Base-by-base conservation (phyloP, 768 basidiomycete species). In the Paxillus ammoniavirescens region DNA sequence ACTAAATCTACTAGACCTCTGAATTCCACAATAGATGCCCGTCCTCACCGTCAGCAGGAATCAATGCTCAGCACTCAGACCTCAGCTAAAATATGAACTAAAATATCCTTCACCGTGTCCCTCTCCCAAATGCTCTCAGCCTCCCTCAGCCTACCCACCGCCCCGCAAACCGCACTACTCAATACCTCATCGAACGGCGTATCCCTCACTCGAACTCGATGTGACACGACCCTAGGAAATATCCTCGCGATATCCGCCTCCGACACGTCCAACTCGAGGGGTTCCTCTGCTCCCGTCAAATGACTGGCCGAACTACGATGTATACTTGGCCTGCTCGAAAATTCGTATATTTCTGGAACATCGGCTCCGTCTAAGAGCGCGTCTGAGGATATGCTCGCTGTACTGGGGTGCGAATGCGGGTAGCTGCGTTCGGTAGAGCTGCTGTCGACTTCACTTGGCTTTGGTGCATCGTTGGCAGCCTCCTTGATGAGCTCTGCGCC, bases 211-310 rank as follows among this genome's bases (percentile, higher is more conserved):
- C 86, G 76, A 55, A 93, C 63, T 10, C 91, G 84, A 70, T 93
- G 91, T 7, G 86, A 84, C 30, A 92, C 77, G 0, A 86, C 82
- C 18, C 87, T 73, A 35, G 87, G 87, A 57, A 89, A 80, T 28
- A 90, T 82, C 54, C 87, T 78, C 52, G 86, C 86, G 57, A 89
- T 77, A 60, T 92, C 87, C 52, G 84, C 83, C 65, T 89, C 87
- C 5, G 85, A 85, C 4, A 88, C 82, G 53, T 87, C 86, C 57
- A 86, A 60, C 35, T 72, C 63, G 42, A 67, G 61, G 26, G 61
- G 60, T 47, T 65, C 61, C 21, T 68, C 65, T 47, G 60, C 54
- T 23, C 40, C 41, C 30, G 18, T 36, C 2, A 45, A 37, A 30
- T 50, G 49, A 52, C 56, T 52, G 13, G 37, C 48, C 15, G 46